Conservation (phyloP, 1,284 basidiomycete species). For the Ustilago lituana region DNA sequence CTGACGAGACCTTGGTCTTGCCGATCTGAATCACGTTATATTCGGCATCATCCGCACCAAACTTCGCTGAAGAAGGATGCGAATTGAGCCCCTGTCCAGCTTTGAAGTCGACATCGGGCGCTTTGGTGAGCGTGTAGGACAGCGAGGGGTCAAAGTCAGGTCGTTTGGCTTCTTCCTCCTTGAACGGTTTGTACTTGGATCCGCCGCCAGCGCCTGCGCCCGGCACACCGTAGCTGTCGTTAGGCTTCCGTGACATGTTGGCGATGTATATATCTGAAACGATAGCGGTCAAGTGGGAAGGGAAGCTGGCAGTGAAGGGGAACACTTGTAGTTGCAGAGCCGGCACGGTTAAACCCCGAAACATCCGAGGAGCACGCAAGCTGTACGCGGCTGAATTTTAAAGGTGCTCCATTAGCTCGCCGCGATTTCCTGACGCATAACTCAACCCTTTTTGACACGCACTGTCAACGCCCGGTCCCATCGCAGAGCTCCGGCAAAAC, state of each 20-base stretch:
- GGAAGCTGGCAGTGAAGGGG: no score
- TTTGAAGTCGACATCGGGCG: constrained; percentile 39
- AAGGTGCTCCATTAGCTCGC: no score
- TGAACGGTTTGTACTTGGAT: constrained; percentile 47
- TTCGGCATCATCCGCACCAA: constrained; percentile 31
- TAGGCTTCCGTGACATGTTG: no score
- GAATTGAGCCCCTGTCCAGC: constrained; percentile 52
- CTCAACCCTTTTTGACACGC: no score
- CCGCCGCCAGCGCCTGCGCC: constrained; percentile 38
- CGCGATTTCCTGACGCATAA: constrained; percentile 12
- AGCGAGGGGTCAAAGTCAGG: constrained; percentile 26
- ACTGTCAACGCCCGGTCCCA: no score
- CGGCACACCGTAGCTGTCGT: constrained; percentile 41
- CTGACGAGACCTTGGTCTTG: constrained; percentile 42
- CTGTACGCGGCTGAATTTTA: no score
- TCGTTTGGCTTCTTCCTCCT: constrained; percentile 37
- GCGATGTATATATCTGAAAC: no score
- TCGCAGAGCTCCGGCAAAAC: no score
- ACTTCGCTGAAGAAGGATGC: constrained; percentile 23
- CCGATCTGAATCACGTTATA: constrained; percentile 52
- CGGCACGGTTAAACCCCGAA: constrained; percentile 12
- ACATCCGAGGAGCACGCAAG: no score
- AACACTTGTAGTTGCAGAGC: no score
- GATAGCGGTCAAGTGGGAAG: no score
- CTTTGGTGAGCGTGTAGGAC: constrained; percentile 41